Conservation (phyloP, 768 basidiomycete species). For the Mycena vitilis region DNA sequence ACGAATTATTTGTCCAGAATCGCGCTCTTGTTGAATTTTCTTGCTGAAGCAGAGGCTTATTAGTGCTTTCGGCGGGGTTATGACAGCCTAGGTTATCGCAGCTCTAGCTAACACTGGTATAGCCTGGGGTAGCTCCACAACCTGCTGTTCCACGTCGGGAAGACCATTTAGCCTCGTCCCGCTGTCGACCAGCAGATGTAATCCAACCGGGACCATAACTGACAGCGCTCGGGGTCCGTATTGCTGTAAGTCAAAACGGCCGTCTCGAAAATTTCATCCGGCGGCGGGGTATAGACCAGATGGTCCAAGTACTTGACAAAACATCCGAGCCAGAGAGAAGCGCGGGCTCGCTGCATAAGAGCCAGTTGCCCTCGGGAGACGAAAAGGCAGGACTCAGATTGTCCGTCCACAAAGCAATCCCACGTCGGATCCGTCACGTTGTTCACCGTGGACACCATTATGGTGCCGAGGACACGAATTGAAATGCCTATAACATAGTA, state of each 20-base stretch:
- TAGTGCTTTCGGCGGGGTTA: too few species aligned
- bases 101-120: too few species aligned
- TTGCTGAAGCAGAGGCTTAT: too few species aligned
- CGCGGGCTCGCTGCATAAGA: conserved; percentile 40
- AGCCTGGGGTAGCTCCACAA: too few species aligned
- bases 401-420: conserved; percentile 46
- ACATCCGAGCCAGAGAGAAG: conserved; percentile 41
- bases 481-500: conserved; percentile 38
- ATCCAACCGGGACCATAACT: conserved; percentile 37
- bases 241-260: conserved; percentile 16
- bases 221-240: conserved; percentile 36
- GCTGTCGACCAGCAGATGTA: conserved; percentile 23
- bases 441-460: conserved; percentile 22
- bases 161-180: too few species aligned
- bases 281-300: conserved; percentile 39
- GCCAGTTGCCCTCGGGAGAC: conserved; percentile 46
- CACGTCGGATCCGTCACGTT: conserved; percentile 42
- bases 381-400: conserved; percentile 35
- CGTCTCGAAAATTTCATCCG: not conserved
- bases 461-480: conserved; percentile 41
- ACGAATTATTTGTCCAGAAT: too few species aligned
- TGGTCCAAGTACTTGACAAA: conserved; percentile 46
- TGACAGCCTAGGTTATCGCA: too few species aligned
- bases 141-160: too few species aligned
- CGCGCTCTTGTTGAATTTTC: too few species aligned